Base-by-base conservation (phyloP, 169 alveolate genomes). In the Plasmodium chabaudi region DNA sequence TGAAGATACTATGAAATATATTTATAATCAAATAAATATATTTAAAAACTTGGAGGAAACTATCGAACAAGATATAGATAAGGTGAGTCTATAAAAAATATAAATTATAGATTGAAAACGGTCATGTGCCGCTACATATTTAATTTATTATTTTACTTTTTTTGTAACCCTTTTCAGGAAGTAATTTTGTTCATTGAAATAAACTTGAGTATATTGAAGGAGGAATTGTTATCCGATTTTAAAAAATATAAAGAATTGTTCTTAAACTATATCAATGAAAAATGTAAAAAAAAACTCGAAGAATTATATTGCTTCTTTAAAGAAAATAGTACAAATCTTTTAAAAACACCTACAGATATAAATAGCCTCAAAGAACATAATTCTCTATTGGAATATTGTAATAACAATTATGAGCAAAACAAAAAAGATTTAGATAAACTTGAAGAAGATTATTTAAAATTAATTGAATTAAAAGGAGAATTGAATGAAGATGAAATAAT, bases 401-500 rank as follows among this genome's bases (percentile, higher is more conserved):
- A 65, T 71, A 68, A 49, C 12, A 68, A 86, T 61, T 86, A 86
- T 53, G 19, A 12, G 59, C 42, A 23, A 47, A 23, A 86, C 71
- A 86, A 70, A 59, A 86, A 59, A 23, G 91, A 86, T 12, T 44
- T 86, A 61, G 87, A 86, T 12, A 57, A 46, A 23, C 71, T 86
- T 23, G 91, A 86, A 70, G 72, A 69, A 57, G 91, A 86, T 53
- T 86, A 86, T 64, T 21, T 86, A 60, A 68, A 86, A 51, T 63
- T 86, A 23, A 70, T 70, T 42, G 91, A 86, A 69, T 71, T 86
- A 46, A 86, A 86, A 86, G 91, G 91, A 25, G 91, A 69, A 47
- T 49, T 86, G 60, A 86, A 86, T 53, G 91, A 86, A 86, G 91
- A 86, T 27, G 91, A 86, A 55, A 86, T 86, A 23, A 70, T 86